Evolutionary conservation across 108 stramenopile genomes (phyloP).

Genomic region (Nannochloropsis salina): DNA sequence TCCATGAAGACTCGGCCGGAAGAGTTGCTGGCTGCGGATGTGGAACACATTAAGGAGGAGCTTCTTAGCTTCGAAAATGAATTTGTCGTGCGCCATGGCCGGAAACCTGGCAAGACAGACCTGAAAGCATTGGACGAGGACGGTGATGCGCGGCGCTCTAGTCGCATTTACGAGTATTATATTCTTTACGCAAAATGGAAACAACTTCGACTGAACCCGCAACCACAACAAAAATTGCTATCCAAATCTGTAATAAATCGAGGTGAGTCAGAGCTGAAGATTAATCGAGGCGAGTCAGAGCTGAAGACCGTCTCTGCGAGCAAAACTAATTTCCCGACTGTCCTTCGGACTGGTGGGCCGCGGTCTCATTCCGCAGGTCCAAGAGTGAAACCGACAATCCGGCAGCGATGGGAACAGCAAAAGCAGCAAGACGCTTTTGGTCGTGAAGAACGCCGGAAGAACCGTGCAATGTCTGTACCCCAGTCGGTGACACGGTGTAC

Average conservation of each 20-base stretch:
- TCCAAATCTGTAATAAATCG: too few relatives aligned
- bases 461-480: too few relatives aligned
- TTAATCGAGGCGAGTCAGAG: background rate
- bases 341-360: background rate
- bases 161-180: conserved; percentile 15
- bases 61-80: background rate
- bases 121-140: conserved; percentile 5
- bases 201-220: background rate
- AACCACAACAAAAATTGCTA: background rate
- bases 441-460: too few relatives aligned
- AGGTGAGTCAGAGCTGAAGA: too few relatives aligned
- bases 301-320: background rate
- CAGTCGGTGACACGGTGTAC: too few relatives aligned
- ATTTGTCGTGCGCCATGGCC: background rate
- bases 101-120: background rate
- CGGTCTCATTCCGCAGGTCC: background rate
- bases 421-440: background rate
- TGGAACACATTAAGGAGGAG: conserved; percentile 16
- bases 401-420: background rate
- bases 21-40: background rate
- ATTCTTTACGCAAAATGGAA: conserved; percentile 1
- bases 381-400: background rate
- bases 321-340: too few relatives aligned
- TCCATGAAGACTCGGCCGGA: background rate
- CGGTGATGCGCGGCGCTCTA: conserved; percentile 12